Evolutionary conservation across 2,329 filamentous ascomycete genomes (phyloP).

Genomic region (Coniochaeta hoffmannii): DNA sequence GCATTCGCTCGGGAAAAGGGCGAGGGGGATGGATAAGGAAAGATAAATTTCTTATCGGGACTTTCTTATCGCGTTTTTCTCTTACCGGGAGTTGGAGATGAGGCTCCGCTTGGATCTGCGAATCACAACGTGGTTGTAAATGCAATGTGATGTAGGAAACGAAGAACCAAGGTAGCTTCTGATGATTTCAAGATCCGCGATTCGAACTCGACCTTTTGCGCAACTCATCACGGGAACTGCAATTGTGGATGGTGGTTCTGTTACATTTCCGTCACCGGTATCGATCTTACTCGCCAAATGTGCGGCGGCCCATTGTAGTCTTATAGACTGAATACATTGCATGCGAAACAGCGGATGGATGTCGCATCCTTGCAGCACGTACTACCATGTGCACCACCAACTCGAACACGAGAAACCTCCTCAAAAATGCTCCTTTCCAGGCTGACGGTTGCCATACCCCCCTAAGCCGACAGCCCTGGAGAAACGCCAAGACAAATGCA

Average conservation of each 20-base stretch:
- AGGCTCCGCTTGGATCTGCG: too few relatives aligned
- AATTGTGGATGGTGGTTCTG: background rate
- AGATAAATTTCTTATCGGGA: background rate
- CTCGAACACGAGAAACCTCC: background rate
- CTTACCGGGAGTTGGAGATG: background rate
- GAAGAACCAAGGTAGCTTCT: too few relatives aligned
- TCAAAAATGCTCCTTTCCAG: background rate
- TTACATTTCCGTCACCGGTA: background rate
- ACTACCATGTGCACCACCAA: background rate
- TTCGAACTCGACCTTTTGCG: too few relatives aligned
- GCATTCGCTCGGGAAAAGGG: background rate
- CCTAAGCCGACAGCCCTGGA: background rate
- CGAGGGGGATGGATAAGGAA: background rate
- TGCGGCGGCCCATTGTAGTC: background rate
- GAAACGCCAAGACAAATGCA: background rate
- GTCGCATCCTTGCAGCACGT: background rate
- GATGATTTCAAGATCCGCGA: too few relatives aligned
- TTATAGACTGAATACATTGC: background rate
- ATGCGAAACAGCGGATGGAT: background rate
- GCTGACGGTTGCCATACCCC: background rate
- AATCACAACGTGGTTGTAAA: too few relatives aligned
- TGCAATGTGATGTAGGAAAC: too few relatives aligned
- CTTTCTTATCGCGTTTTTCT: too few relatives aligned
- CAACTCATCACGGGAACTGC: too few relatives aligned
- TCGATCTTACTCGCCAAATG: background rate